These are phyloP conservation scores for Pterulicium gracile DNA, from an alignment of 1,284 basidiomycete genomes.

Conservation along the genomic window DNA sequence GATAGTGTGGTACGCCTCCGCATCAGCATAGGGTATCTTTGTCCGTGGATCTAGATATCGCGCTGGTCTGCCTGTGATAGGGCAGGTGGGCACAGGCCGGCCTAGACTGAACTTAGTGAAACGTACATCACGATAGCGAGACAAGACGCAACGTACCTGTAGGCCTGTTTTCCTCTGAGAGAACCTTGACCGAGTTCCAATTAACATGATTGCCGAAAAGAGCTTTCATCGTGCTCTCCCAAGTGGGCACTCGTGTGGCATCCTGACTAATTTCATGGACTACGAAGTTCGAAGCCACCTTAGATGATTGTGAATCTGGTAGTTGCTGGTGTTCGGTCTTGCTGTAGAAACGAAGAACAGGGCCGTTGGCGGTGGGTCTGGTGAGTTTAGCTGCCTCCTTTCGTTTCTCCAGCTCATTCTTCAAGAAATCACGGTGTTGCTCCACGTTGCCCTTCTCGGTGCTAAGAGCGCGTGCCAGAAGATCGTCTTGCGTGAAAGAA, in stretches of 20 bases:
- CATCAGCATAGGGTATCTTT: constrained; percentile 65
- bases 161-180: constrained; percentile 47
- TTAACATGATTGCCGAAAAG: constrained; percentile 68
- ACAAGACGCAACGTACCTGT: constrained; percentile 30
- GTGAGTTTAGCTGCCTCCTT: constrained; percentile 47
- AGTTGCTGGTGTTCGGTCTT: constrained; percentile 30
- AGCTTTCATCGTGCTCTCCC: constrained; percentile 64
- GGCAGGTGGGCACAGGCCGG: constrained; percentile 49
- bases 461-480: constrained; percentile 73
- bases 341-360: constrained; percentile 67
- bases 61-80: constrained; percentile 52
- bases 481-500: constrained; percentile 63
- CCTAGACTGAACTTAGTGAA: constrained; percentile 32
- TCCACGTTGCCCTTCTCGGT: constrained; percentile 76
- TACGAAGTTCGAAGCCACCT: constrained; percentile 57
- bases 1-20: constrained; percentile 52
- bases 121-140: constrained; percentile 3
- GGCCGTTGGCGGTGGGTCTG: constrained; percentile 53
- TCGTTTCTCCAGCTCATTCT: constrained; percentile 72
- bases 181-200: constrained; percentile 61
- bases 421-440: constrained; percentile 71
- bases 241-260: constrained; percentile 37
- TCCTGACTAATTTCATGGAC: constrained; percentile 49
- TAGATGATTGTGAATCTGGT: constrained; percentile 31
- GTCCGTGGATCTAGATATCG: constrained; percentile 69